Conservation (phyloP, 805 yeast genomes). For the Hanseniaspora opuntiae region DNA sequence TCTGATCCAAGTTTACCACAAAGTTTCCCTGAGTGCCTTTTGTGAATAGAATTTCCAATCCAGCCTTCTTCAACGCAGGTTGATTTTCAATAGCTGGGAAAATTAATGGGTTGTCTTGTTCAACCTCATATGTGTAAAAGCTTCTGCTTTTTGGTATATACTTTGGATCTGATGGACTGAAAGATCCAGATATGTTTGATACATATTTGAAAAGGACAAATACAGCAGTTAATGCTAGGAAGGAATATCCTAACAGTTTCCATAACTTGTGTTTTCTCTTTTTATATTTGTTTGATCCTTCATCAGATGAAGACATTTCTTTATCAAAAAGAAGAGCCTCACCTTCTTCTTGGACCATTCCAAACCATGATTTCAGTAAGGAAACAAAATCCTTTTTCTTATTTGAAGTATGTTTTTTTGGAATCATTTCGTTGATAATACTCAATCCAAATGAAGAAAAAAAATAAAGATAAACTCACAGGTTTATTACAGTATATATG, state of each 20-base stretch:
- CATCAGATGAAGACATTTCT: slow-evolving; percentile 6
- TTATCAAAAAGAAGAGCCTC: slow-evolving; percentile 3
- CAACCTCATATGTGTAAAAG: slow-evolving; percentile 32
- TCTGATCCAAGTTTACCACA: slow-evolving; percentile 29
- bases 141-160: slow-evolving; percentile 31
- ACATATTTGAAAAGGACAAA: background rate
- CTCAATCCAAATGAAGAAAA: background rate
- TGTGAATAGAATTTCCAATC: slow-evolving; percentile 38
- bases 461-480: background rate
- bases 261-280: slow-evolving; percentile 1
- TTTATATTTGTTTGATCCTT: background rate
- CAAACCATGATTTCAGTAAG: background rate
- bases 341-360: slow-evolving; percentile 3
- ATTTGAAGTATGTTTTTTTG: background rate
- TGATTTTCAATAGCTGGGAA: slow-evolving; percentile 70
- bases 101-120: slow-evolving; percentile 40
- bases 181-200: background rate
- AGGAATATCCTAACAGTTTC: background rate
- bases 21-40: slow-evolving; percentile 31
- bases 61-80: slow-evolving; percentile 43
- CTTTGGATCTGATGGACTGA: background rate
- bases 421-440: background rate
- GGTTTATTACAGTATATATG: no score
- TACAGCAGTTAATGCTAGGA: background rate
- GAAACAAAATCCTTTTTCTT: background rate